These are phyloP conservation scores for Sporothrix globosa DNA, from an alignment of 2,329 filamentous ascomycete genomes.

Conservation along the genomic window DNA sequence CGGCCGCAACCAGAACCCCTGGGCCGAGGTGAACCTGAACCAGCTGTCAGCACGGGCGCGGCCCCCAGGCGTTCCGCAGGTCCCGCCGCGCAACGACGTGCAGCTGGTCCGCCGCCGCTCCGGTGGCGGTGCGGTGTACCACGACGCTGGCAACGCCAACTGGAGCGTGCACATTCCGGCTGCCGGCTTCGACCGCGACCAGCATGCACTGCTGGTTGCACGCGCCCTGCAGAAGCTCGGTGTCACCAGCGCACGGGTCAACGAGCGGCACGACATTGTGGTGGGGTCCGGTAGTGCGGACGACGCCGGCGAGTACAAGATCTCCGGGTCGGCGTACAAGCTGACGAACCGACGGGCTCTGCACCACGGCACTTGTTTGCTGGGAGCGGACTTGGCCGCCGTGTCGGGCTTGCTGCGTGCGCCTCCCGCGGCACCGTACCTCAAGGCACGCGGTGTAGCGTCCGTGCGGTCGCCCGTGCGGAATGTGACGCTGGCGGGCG, in stretches of 20 bases:
- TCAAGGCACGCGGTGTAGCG: slow-evolving; percentile 83
- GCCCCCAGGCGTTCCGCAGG: slow-evolving; percentile 32
- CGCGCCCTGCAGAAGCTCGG: slow-evolving; percentile 69
- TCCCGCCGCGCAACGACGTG: slow-evolving; percentile 39
- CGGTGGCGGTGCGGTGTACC: slow-evolving; percentile 91
- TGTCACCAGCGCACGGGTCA: slow-evolving; percentile 74
- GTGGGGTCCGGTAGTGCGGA: slow-evolving; percentile 47
- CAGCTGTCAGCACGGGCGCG: slow-evolving; percentile 50
- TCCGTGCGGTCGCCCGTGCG: slow-evolving; percentile 84
- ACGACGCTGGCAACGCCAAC: slow-evolving; percentile 91
- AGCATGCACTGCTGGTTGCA: slow-evolving; percentile 90
- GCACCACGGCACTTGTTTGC: slow-evolving; percentile 90
- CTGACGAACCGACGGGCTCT: slow-evolving; percentile 76
- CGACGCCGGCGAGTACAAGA: slow-evolving; percentile 55
- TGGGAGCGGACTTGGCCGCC: slow-evolving; percentile 71
- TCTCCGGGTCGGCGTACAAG: slow-evolving; percentile 95
- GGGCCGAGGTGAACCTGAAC: slow-evolving; percentile 82
- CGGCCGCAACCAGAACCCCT: slow-evolving; percentile 96
- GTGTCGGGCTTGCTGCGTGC: slow-evolving; percentile 75
- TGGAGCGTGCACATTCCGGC: slow-evolving; percentile 89
- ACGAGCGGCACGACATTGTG: slow-evolving; percentile 91
- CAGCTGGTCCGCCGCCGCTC: slow-evolving; percentile 79
- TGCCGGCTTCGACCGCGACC: slow-evolving; percentile 75
- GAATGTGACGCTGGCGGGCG: slow-evolving; percentile 59
- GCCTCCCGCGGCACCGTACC: slow-evolving; percentile 70